Evolutionary conservation across 768 basidiomycete species (phyloP), one percentile per base, ranked within the genome.

Genomic region (Tulasnella sp.): DNA sequence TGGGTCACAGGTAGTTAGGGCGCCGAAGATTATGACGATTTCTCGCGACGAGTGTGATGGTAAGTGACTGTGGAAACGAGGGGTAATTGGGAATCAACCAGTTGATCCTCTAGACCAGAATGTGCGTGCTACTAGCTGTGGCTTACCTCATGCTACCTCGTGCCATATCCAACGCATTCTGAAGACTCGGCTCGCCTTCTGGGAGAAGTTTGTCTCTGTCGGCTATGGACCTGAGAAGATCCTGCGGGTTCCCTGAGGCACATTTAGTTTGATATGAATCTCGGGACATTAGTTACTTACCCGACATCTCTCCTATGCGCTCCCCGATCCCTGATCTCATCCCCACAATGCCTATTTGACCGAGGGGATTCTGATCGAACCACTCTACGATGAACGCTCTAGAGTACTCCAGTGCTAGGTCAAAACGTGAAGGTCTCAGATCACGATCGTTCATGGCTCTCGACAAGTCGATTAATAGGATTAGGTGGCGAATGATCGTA

Each of bases 341-440:
- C 4, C 89, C 91, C 17, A 98, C 90, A 29, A 98, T 74, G 1
- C 92, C 94, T 63, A 99, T 89, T 71, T 98, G 96, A 21, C 94
- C 93, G 11, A 99, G 76, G 1, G 96, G 96, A 67, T 99, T 99
- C 73, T 98, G 96, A 72, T 99, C 96, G 70, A 98, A 99, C 93
- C 94, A 99, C 69, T 99, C 96, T 5, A 79, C 75, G 27, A 98
- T 78, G 64, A 98, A 99, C 65, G 90, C 89, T 60, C 92, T 80
- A 12, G 92, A 81, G 68, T 93, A 94, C 66, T 92, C 85, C 45
- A 98, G 73, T 66, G 84, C 85, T 30, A 99, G 71, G 67, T 96
- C 93, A 65, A 94, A 93, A 59, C 96, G 80, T 21, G 89, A 92
- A 10, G 93, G 92, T 4, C 94, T 80, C 84, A 94, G 89, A 72